These are phyloP conservation scores for Alternaria sp. DNA, from an alignment of 2,329 filamentous ascomycete species.

Conservation along the genomic window DNA sequence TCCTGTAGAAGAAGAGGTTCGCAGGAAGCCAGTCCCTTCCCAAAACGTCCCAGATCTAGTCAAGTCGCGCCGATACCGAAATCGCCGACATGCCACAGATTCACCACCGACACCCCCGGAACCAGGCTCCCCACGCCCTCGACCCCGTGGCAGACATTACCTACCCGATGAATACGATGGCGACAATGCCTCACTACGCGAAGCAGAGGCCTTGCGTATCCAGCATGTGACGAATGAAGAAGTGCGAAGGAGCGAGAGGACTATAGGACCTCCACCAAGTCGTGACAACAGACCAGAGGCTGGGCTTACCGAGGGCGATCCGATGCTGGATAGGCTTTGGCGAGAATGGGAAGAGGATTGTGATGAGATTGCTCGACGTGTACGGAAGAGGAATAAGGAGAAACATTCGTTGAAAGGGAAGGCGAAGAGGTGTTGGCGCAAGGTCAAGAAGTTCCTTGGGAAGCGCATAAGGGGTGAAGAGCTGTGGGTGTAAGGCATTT, in stretches of 20 bases:
- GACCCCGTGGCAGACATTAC: neutral
- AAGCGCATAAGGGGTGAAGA: neutral
- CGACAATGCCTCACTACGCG: neutral
- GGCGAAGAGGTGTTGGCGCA: neutral
- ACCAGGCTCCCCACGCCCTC: neutral
- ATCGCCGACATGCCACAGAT: neutral
- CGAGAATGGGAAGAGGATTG: neutral
- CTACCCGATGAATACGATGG: neutral
- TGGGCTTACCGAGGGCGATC: neutral
- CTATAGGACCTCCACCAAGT: neutral
- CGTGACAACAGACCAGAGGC: neutral
- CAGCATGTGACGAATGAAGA: neutral
- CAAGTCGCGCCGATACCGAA: neutral
- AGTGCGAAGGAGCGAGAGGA: neutral
- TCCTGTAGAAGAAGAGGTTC: neutral
- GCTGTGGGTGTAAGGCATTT: neutral
- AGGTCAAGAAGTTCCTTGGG: neutral
- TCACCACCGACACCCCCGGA: neutral
- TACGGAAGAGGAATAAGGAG: neutral
- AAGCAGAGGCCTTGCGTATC: neutral
- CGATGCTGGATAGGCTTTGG: neutral
- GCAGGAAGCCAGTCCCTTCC: neutral
- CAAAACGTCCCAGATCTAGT: neutral
- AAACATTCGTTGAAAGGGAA: neutral
- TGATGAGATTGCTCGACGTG: neutral